Evolutionary conservation across 2,329 filamentous ascomycete species (phyloP).

Genomic region (Fusarium dlaminii): DNA sequence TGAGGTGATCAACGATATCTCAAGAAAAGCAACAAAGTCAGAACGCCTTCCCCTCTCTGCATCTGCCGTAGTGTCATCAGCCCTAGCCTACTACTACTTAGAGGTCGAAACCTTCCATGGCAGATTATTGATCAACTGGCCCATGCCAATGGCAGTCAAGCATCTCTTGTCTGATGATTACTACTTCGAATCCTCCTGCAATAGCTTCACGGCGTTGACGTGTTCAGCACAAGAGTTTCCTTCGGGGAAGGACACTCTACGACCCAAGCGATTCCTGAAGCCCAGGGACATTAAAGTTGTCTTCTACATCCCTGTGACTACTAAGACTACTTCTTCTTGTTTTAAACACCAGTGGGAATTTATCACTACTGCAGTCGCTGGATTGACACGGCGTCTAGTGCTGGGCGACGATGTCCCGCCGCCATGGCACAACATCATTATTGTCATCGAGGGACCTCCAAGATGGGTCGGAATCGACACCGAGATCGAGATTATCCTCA

Average conservation of each 20-base stretch:
- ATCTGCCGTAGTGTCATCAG: neutral
- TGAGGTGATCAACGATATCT: neutral
- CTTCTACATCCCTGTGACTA: neutral
- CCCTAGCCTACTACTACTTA: too few species aligned
- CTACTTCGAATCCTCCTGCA: neutral
- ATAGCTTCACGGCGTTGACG: neutral
- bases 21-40: accelerated
- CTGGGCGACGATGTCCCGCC: neutral
- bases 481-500: neutral
- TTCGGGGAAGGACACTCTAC: neutral
- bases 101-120: neutral
- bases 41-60: accelerated
- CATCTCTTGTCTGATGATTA: too few species aligned
- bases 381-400: neutral
- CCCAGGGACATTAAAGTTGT: neutral
- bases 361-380: neutral
- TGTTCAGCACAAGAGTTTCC: neutral
- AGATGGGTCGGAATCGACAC: neutral
- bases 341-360: neutral
- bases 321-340: neutral
- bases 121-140: neutral
- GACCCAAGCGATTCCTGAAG: neutral
- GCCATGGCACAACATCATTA: neutral
- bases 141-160: neutral
- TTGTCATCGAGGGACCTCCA: neutral